Evolutionary conservation across 2,329 filamentous ascomycete genomes (phyloP), one percentile per base, ranked within the genome.

Genomic region (Colletotrichum sidae): DNA sequence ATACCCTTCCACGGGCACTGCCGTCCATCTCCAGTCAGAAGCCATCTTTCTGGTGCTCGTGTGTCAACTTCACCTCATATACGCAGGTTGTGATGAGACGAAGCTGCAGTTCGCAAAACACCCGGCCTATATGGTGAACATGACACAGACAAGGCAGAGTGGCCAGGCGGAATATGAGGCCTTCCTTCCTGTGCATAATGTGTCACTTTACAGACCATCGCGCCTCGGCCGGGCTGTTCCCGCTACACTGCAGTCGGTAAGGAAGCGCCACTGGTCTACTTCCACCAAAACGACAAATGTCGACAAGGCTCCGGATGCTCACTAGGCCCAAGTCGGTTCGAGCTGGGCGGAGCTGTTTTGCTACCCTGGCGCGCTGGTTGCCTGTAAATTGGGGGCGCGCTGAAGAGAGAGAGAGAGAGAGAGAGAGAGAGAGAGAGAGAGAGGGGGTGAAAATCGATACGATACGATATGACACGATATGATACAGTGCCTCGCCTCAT

Each of bases 1-100:
- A 17, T 17, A 56, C 51, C 35, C 53, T 12, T 37, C 33, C 7
- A 56, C 52, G 52, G 58, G 52, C 41, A 47, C 60, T 17, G 17
- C 17, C 17, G 17, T 37, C 58, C 52, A 53, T 34, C 58, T 52
- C 52, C 42, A 49, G 49, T 42, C 10, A 53, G 41, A 9, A 53
- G 33, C 37, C 41, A n/a, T n/a, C 17, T 33, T 6, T 35, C 42
- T 45, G 42, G 12, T 46, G 7, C 25, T 5, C 25, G 25, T 25
- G 25, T 25, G 25, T 4, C 25, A 25, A 25, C 25, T 25, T 25
- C 25, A 25, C 25, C 25, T 25, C 25, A 25, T 5, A 25, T 25
- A 25, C 25, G 25, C 25, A 25, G 1, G 25, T 25, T 25, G 25
- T 5, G 25, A 25, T 25, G 25, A 25, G 25, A 5, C 25, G 25